Evolutionary conservation across 805 yeast species (phyloP), one percentile per base, ranked within the genome.

Genomic region (Yamadazyma akitaensis): DNA sequence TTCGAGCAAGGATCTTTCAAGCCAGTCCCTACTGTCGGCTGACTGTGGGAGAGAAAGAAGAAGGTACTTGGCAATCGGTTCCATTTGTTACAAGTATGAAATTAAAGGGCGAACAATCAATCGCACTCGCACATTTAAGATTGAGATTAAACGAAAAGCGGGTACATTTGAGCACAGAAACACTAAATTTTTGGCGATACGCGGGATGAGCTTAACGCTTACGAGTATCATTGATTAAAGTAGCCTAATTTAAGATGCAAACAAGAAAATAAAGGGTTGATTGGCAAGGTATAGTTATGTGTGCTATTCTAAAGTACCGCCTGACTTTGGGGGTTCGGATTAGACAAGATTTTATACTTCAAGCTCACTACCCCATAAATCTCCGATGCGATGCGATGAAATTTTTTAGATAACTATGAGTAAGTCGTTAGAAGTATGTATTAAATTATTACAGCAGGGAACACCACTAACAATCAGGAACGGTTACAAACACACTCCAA

Each of bases 401-500:
- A 39, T 39, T 39, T 39, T 44, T 44, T 34, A 44, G 41, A 33
- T 37, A 34, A 36, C 37, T 48, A 70, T 80, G 85, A 73, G 81
- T 55, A 80, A 81, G 56, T 72, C 84, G 28, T 68, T 83, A 53
- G 85, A 83, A 64, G 82, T 78, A 74, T 54, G 81, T 75, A 42
- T 11, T 34, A 40, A n/a, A 38, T 12, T 19, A 26, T 18, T 11
- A 8, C 32, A 24, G 8, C 8, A 13, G 8, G 46, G 10, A 14
- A 31, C 37, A 18, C 34, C 30, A 59, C 66, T 63, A 64, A 63
- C 64, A 37, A 38, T 11, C 25, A 82, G 83, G 94, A 87, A 61
- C 81, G 96, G 54, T 76, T 87, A 55, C 82, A 85, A 65, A 80
- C 81, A 28, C 90, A 85, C 60, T 82, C 94, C 12, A 72, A 81